phyloP scores from a whole-genome alignment of 257 asterid genomes.

The Hygrophila difformis region DNA sequence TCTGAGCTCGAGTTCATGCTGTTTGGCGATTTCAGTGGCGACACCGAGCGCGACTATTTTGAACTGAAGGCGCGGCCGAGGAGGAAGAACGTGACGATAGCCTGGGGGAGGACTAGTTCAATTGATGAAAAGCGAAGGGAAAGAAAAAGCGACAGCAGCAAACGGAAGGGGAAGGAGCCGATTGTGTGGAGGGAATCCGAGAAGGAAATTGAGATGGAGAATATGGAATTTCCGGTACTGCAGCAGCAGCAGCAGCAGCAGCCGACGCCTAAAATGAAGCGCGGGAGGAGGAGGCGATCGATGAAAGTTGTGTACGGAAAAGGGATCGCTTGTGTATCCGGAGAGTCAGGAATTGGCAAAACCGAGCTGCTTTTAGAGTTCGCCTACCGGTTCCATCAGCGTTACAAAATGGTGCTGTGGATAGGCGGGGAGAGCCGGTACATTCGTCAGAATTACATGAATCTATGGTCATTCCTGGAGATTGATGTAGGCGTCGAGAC shows the following conservation, averaged over 20 bases:
- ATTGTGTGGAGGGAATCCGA: slow-evolving; percentile 79
- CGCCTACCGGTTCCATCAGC: slow-evolving; percentile 70
- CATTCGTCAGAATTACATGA: slow-evolving; percentile 73
- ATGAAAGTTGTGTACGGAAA: slow-evolving; percentile 64
- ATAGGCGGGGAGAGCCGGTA: slow-evolving; percentile 86
- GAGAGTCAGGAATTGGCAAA: slow-evolving; percentile 90
- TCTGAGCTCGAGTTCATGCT: slow-evolving; percentile 84
- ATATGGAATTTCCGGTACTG: slow-evolving; percentile 29
- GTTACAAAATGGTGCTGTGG: slow-evolving; percentile 89
- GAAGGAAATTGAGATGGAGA: slow-evolving; percentile 86
- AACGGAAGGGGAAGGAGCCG: slow-evolving; percentile 72
- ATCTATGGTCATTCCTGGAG: slow-evolving; percentile 69
- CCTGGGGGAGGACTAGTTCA: slow-evolving; percentile 72
- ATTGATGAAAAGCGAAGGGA: slow-evolving; percentile 43
- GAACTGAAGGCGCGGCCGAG: slow-evolving; percentile 68
- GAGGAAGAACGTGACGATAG: slow-evolving; percentile 59
- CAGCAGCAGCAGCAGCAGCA: slow-evolving; percentile 29
- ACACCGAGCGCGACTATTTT: slow-evolving; percentile 63
- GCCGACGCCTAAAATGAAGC: slow-evolving; percentile 28
- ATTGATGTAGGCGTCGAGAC: slow-evolving; percentile 70
- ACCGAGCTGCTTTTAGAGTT: slow-evolving; percentile 84
- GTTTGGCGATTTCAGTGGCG: slow-evolving; percentile 76
- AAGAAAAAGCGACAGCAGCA: slow-evolving; percentile 29
- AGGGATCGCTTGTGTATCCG: slow-evolving; percentile 89
- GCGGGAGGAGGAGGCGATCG: slow-evolving; percentile 41